Conservation (phyloP, 108 stramenopile species). For the Skeletonema tropicum region DNA sequence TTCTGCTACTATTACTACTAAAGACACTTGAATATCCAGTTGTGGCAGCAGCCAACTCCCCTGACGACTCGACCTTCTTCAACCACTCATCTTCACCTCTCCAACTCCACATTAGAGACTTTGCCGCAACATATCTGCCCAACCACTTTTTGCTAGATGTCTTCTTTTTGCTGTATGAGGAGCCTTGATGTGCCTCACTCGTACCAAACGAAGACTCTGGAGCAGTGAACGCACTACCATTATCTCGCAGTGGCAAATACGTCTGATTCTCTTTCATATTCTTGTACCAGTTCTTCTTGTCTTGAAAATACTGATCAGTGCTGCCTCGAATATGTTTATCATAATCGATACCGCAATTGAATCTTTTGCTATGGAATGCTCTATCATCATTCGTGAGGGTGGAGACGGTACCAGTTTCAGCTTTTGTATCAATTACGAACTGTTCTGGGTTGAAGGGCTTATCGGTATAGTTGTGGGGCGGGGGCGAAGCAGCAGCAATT, state of each 20-base stretch:
- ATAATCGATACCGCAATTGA: not conserved
- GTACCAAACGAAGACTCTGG: not conserved
- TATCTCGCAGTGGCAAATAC: not conserved
- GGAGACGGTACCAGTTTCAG: no score
- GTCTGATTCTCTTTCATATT: not conserved
- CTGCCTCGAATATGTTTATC: not conserved
- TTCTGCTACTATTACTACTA: not conserved
- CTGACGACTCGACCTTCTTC: not conserved
- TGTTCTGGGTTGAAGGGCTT: no score
- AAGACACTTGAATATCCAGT: no score
- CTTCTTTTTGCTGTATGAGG: not conserved
- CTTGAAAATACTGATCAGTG: not conserved
- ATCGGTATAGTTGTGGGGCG: no score
- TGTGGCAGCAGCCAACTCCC: no score
- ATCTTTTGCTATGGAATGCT: no score
- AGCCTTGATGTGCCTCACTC: not conserved
- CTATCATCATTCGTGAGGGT: no score
- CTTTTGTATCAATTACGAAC: no score
- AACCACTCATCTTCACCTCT: not conserved
- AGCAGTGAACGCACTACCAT: not conserved
- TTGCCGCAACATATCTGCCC: not conserved
- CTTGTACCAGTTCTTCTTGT: not conserved
- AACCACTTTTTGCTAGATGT: not conserved
- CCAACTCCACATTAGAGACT: not conserved
- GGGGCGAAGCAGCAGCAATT: no score